Evolutionary conservation across 2,329 filamentous ascomycete genomes (phyloP).

Genomic region (Graphiopsis chlorocephala): DNA sequence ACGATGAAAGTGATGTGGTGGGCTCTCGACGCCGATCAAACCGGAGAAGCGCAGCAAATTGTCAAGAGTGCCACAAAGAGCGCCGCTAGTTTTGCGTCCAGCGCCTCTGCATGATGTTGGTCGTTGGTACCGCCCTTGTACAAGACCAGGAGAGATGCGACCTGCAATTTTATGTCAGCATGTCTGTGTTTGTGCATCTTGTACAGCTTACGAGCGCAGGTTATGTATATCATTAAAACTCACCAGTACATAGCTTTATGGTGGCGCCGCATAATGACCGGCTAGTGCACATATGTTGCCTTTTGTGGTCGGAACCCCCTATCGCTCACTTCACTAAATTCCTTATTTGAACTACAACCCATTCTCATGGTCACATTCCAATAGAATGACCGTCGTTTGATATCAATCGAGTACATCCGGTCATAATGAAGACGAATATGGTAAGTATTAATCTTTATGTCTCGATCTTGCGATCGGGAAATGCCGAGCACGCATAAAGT

Average conservation of each 20-base stretch:
- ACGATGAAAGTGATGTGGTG: slow-evolving; percentile 14
- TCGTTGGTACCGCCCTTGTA: neutral
- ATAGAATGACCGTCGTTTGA: neutral
- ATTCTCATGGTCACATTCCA: neutral
- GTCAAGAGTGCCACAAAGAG: slow-evolving; percentile 5
- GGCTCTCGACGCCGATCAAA: slow-evolving; percentile 11
- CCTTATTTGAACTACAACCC: neutral
- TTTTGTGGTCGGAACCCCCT: neutral
- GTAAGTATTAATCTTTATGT: neutral
- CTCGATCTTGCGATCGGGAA: neutral
- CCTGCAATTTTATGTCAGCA: neutral
- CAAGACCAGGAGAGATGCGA: neutral
- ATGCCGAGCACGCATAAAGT: neutral
- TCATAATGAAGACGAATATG: neutral
- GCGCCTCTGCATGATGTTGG: neutral
- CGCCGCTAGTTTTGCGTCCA: neutral
- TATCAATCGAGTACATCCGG: neutral
- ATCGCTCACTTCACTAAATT: neutral
- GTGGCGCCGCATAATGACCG: neutral
- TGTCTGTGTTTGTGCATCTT: neutral
- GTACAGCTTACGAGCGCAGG: neutral
- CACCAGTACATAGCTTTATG: neutral
- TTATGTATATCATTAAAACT: neutral
- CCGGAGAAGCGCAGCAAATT: neutral
- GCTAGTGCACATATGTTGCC: neutral